These are phyloP conservation scores for Colletotrichum noveboracense DNA, from an alignment of 2,329 filamentous ascomycete species.

Conservation along the genomic window DNA sequence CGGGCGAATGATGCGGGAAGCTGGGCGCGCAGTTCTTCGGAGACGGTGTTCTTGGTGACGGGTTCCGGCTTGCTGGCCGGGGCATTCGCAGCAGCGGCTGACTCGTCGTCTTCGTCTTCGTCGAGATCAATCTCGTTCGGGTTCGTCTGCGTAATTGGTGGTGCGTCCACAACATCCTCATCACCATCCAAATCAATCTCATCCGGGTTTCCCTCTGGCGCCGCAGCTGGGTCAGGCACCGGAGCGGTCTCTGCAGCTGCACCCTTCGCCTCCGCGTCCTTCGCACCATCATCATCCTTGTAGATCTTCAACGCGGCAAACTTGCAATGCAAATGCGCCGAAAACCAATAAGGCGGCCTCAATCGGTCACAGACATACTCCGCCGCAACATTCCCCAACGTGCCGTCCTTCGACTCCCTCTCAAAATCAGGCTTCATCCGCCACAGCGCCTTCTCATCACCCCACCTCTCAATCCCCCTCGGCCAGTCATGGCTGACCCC, in stretches of 20 bases:
- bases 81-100: slow-evolving; percentile 25
- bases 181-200: slow-evolving; percentile 23
- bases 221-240: neutral
- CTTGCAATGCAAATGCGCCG: slow-evolving; percentile 90
- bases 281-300: slow-evolving; percentile 38
- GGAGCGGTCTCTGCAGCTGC: neutral
- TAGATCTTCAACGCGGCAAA: slow-evolving; percentile 75
- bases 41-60: slow-evolving; percentile 42
- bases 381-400: slow-evolving; percentile 81
- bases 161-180: neutral
- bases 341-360: slow-evolving; percentile 88
- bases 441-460: slow-evolving; percentile 73
- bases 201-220: slow-evolving; percentile 11
- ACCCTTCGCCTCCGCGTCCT: neutral
- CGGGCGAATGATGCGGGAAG: slow-evolving; percentile 77
- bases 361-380: slow-evolving; percentile 81
- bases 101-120: slow-evolving; percentile 59
- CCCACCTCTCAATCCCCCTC: slow-evolving; percentile 78
- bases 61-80: neutral
- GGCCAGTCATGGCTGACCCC: slow-evolving; percentile 98
- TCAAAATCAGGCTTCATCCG: slow-evolving; percentile 76
- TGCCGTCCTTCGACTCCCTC: slow-evolving; percentile 76
- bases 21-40: slow-evolving; percentile 72
- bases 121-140: slow-evolving; percentile 76
- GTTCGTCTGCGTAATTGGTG: slow-evolving; percentile 45